Evolutionary conservation across 2,329 filamentous ascomycete genomes (phyloP), one percentile per base, ranked within the genome.

Genomic region (Periconia sp.): DNA sequence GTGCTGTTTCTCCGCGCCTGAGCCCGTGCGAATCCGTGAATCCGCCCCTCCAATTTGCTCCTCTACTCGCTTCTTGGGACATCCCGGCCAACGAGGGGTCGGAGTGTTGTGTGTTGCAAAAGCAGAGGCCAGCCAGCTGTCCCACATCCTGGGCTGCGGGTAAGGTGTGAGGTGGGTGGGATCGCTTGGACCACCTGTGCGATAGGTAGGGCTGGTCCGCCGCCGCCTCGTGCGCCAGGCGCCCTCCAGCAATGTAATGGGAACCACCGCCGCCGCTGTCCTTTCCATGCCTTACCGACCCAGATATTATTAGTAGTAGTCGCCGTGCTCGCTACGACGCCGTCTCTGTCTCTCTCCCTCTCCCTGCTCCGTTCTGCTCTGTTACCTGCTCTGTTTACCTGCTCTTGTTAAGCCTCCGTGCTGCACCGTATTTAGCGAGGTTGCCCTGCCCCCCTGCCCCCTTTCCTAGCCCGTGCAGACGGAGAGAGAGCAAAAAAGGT

Each of bases 191-290:
- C 35, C 35, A 40, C 35, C 14, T 40, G 35, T 17, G 35, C 35
- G 35, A 40, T 27, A 27, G 23, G 35, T 40, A 40, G 35, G 35
- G 35, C 35, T 40, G 35, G 35, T 40, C 23, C 23, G 23, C 23
- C 23, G n/a, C 33, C 35, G 35, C 35, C 46, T 53, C 55, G 54
- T 53, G 49, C 45, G 47, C 51, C 42, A 51, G 50, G 35, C 44
- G 53, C 54, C 58, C 23, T 27, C 23, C 23, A 27, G 23, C 23
- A 27, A 3, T 27, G 23, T 8, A 27, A 3, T 27, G 23, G 23
- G 23, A 27, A 27, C 23, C 23, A 27, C 23, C 23, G 23, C 23
- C 23, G 23, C 23, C 23, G 23, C 23, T 8, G 23, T 27, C 23
- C 23, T 27, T 8, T 27, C 23, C 23, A 5, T 27, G 23, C 23